Conservation (phyloP, 768 basidiomycete species). For the Mycena capillaripes region DNA sequence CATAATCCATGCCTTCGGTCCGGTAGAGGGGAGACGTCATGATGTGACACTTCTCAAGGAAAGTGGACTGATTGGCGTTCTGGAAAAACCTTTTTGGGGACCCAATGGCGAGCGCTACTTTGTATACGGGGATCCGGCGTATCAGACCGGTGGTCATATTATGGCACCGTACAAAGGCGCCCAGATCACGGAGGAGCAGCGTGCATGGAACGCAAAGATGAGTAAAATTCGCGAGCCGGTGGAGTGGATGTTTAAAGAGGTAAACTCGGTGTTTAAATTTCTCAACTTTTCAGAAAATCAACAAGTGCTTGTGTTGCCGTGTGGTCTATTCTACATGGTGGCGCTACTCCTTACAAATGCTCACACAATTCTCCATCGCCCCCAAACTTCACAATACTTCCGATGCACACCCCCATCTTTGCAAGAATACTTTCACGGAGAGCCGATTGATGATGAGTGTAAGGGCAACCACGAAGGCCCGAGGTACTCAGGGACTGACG, state of each 20-base stretch:
- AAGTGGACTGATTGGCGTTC: no score
- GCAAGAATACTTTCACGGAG: slow-evolving; percentile 27
- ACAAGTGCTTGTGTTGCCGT: slow-evolving; percentile 32
- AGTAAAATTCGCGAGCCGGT: slow-evolving; percentile 32
- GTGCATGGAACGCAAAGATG: slow-evolving; percentile 22
- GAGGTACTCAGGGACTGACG: no score
- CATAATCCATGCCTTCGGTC: slow-evolving; percentile 28
- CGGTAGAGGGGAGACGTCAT: slow-evolving; percentile 21
- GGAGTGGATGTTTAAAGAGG: no score
- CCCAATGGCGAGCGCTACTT: not conserved
- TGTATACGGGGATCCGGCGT: not conserved
- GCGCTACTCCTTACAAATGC: slow-evolving; percentile 29
- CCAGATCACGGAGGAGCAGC: slow-evolving; percentile 5
- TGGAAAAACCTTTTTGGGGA: slow-evolving; percentile 1
- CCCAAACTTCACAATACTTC: slow-evolving; percentile 27
- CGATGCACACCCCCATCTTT: slow-evolving; percentile 28
- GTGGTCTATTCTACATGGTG: slow-evolving; percentile 32
- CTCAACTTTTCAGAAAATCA: slow-evolving; percentile 30
- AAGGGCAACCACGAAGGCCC: no score
- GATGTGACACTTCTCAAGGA: no score
- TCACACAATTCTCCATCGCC: slow-evolving; percentile 19
- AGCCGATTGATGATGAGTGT: slow-evolving; percentile 28
- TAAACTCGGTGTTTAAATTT: no score
- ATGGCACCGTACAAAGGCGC: not conserved
- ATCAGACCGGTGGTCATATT: not conserved